Base-by-base conservation (phyloP, 495 filamentous ascomycete species). In the Penicillium pulvis region DNA sequence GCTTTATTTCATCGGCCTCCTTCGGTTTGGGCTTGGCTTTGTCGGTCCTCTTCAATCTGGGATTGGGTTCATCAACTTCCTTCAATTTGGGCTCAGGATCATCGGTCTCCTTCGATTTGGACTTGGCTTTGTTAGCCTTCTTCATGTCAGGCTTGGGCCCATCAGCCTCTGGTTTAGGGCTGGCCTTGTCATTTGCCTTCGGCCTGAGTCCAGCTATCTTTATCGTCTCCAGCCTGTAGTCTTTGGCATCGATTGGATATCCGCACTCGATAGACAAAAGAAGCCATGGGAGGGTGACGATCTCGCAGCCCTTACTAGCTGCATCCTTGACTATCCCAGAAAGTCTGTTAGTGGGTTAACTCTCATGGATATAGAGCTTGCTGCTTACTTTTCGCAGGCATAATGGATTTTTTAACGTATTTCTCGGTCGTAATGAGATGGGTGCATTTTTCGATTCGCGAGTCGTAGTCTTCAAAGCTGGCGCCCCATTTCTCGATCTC, bases 391-490 rank as follows among this genome's bases (percentile, higher is more conserved):
- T 63, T 66, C 6, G n/a, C 31, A 10, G 39, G 16, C 9, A 24
- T 14, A 17, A 6, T 4, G 3, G 9, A 12, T 3, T 31, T 53
- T 1, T 59, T 36, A 17, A 63, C 24, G 44, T 28, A 20, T 6
- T 6, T 23, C 4, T 46, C 24, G 1, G 64, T 64, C 5, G 64
- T 58, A 16, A 67, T 54, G 2, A 67, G 52, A 39, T 67, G 64
- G 4, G 64, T 67, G 52, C 59, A 65, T 4, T 60, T 17, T 11
- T 23, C 48, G 10, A 51, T n/a, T 0, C 3, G 17, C 20, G 48
- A n/a, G 4, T 53, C 31, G 12, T 23, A 20, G 3, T 36, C 3
- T 14, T 36, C 57, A 19, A 60, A 60, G 5, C 5, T 42, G 23
- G 53, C 60, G 12, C 63, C 63, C 19, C 31, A 53, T 24, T 50